Evolutionary conservation across 306 rosid species (phyloP), one percentile per base, ranked within the genome.

Genomic region (Bauhinia variegata): DNA sequence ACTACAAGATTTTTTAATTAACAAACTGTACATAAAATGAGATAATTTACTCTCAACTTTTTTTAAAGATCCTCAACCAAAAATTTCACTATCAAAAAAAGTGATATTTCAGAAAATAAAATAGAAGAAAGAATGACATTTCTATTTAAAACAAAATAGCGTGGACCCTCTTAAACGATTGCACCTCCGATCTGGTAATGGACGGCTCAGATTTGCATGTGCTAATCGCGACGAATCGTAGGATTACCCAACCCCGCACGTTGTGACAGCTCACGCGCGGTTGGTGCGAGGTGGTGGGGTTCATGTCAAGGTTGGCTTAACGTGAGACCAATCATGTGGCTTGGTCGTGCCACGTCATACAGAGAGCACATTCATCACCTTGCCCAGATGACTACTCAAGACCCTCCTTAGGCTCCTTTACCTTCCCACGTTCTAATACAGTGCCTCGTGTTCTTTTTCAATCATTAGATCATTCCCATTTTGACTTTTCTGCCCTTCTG

Each of bases 241-340:
- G n/a, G 89, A 79, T 10, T 10, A 37, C 42, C 53, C 79, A 13
- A 46, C 66, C 71, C 63, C 70, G 68, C 93, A 87, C 83, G 73
- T 80, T 74, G 60, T 75, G 83, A 87, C 92, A 89, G 89, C 88
- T 89, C 92, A 92, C 71, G 68, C 74, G 59, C 60, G 46, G 85
- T 82, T 44, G 87, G 71, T 76, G 80, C 83, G 80, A 41, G 68
- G 71, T 78, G 80, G 69, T 50, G 73, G 83, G 82, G 68, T 23
- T 48, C 65, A 8, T 64, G 73, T 79, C 84, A 46, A 37, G 70
- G 75, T 70, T 76, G 74, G 78, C 88, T 54, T 47, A 81, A 73
- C 87, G 73, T 82, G 86, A 54, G 56, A 71, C 88, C 88, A 82
- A 85, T 87, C 87, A 89, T 66, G 88, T 80, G 80, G n/a, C 72